A percentile compares a stretch with the other conserved stretches of the same genome.
These are phyloP conservation scores for Pulveroboletus sp. DNA, from an alignment of 1,284 basidiomycete genomes.

Conservation along the genomic window DNA sequence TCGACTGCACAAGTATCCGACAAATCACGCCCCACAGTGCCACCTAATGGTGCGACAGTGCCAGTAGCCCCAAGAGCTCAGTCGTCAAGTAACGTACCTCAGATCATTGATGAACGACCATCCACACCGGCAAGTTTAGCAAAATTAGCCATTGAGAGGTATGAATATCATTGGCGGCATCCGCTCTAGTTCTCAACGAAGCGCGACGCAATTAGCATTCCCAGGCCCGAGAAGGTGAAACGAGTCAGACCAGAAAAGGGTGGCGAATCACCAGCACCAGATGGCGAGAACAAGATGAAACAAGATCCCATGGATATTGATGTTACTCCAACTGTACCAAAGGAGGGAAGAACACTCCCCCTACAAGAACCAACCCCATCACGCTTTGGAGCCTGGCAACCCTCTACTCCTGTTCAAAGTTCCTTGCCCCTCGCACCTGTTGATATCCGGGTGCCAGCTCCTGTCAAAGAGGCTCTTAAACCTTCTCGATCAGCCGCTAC, in stretches of 20 bases:
- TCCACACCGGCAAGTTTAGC: constrained; percentile 40
- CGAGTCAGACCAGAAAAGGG: constrained; percentile 59
- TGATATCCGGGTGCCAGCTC: constrained; percentile 24
- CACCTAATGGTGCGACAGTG: constrained; percentile 42
- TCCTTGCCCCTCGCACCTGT: constrained; percentile 11
- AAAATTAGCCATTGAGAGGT: constrained; percentile 70
- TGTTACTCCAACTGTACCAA: constrained; percentile 16
- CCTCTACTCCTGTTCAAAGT: constrained; percentile 14
- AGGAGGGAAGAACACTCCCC: constrained; percentile 25
- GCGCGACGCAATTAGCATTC: constrained; percentile 49
- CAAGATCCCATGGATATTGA: constrained; percentile 47
- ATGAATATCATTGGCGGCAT: constrained; percentile 27
- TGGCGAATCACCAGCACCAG: constrained; percentile 45
- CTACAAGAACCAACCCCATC: constrained; percentile 21
- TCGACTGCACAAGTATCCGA: constrained; percentile 39
- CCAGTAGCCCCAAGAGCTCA: constrained; percentile 65
- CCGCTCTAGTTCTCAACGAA: constrained; percentile 1
- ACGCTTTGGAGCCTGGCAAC: constrained; percentile 30
- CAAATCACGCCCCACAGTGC: constrained; percentile 41
- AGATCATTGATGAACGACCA: constrained; percentile 23
- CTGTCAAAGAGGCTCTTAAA: constrained; percentile 26
- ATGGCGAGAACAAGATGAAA: constrained; percentile 31
- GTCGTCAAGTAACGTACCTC: constrained; percentile 33
- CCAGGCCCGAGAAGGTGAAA: constrained; percentile 75
- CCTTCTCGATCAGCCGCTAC: constrained; percentile 18